phyloP scores from a whole-genome alignment of 768 basidiomycete genomes.

The Boletellus ananas region DNA sequence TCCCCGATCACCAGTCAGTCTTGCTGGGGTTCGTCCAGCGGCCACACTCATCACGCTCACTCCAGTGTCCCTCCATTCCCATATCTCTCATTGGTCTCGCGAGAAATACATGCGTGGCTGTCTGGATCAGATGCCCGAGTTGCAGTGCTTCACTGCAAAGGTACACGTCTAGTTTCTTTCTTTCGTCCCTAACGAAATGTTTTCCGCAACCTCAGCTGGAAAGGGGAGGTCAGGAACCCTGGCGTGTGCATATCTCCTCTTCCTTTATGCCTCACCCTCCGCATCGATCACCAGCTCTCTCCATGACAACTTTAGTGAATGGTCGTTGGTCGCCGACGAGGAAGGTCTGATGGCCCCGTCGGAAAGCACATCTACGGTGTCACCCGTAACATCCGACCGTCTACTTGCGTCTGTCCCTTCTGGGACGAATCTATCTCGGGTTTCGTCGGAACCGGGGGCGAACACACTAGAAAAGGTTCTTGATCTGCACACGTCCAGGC shows the following conservation, averaged over 20 bases:
- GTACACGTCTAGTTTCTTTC: slow-evolving; percentile 30
- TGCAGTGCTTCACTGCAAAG: slow-evolving; percentile 86
- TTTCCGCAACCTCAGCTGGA: slow-evolving; percentile 45
- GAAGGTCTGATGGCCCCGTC: slow-evolving; percentile 18
- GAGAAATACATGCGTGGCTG: slow-evolving; percentile 75
- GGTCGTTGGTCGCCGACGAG: slow-evolving; percentile 18
- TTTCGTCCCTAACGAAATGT: slow-evolving; percentile 2
- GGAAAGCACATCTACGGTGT: not conserved
- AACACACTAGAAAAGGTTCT: slow-evolving; percentile 54
- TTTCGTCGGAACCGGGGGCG: slow-evolving; percentile 17
- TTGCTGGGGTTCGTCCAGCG: slow-evolving; percentile 45
- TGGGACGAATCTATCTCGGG: slow-evolving; percentile 8
- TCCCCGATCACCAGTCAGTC: slow-evolving; percentile 86
- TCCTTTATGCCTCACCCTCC: slow-evolving; percentile 45
- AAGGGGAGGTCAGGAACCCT: slow-evolving; percentile 86
- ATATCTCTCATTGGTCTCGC: slow-evolving; percentile 64
- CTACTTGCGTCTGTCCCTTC: not conserved
- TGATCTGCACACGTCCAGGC: slow-evolving; percentile 62
- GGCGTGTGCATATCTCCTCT: slow-evolving; percentile 77
- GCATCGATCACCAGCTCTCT: slow-evolving; percentile 27
- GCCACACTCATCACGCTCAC: not conserved
- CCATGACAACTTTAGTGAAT: slow-evolving; percentile 16
- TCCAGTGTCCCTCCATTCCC: slow-evolving; percentile 67
- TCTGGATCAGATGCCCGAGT: slow-evolving; percentile 60
- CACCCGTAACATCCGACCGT: not conserved